These are phyloP conservation scores for Boletellus sp. DNA, from an alignment of 768 basidiomycete genomes.

Conservation along the genomic window DNA sequence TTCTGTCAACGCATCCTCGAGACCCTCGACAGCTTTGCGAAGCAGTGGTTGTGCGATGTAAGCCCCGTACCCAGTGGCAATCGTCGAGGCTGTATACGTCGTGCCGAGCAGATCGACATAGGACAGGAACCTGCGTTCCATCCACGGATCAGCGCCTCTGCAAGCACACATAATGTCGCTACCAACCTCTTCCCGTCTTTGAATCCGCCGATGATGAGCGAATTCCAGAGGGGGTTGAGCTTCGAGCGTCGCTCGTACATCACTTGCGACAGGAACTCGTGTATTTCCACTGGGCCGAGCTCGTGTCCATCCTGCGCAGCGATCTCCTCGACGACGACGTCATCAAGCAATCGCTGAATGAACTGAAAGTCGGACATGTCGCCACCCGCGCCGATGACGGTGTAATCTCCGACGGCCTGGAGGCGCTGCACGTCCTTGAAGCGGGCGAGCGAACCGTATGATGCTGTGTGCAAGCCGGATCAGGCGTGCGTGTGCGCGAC, in stretches of 20 bases:
- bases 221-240: conserved; percentile 94
- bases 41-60: conserved; percentile 93
- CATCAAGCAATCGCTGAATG: conserved; percentile 76
- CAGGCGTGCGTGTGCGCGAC: not conserved
- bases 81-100: conserved; percentile 87
- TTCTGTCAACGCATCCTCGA: conserved; percentile 69
- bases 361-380: conserved; percentile 99
- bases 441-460: conserved; percentile 94
- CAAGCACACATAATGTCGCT: not conserved
- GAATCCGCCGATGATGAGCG: conserved; percentile 87
- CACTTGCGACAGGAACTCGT: conserved; percentile 85
- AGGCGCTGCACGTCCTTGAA: conserved; percentile 94
- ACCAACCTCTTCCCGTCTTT: conserved; percentile 77
- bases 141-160: not conserved
- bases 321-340: conserved; percentile 73
- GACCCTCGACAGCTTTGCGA: conserved; percentile 84
- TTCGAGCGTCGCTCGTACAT: conserved; percentile 89
- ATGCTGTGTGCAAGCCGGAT: conserved; percentile 49
- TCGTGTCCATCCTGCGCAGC: conserved; percentile 78
- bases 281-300: conserved; percentile 85
- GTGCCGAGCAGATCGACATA: conserved; percentile 97
- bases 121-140: conserved; percentile 70
- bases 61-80: conserved; percentile 93
- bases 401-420: conserved; percentile 76
- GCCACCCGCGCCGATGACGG: conserved; percentile 87